Evolutionary conservation across 140 eudicot species (phyloP), one percentile per base, ranked within the genome.

Genomic region (Bidens hawaiensis): DNA sequence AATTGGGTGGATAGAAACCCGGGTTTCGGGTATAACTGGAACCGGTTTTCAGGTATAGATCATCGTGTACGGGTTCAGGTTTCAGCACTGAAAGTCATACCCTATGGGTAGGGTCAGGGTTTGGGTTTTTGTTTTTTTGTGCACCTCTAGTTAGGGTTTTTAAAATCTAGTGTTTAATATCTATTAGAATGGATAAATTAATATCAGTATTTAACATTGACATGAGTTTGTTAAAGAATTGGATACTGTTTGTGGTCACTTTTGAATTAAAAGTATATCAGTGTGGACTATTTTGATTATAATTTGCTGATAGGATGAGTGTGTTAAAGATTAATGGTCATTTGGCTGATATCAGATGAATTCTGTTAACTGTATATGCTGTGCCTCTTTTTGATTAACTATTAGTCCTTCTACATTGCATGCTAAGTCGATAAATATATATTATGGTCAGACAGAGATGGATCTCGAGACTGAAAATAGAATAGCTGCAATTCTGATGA

Each of bases 391-490:
- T 50, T 22, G 9, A 52, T 52, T 13, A 52, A 52, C 12, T 3
- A 4, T 52, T 52, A 24, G 36, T 1, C 16, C 15, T 23, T 23
- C 33, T 21, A 40, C 27, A 40, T 12, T n/a, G 26, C 13, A 23
- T 26, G 6, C 14, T 23, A 15, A 14, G 25, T 13, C 36, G 48
- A 22, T 36, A 12, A 17, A 14, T 43, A 7, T 22, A 15, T 33
- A 18, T 15, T 15, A 15, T 30, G 8, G 15, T 15, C 16, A 26
- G 5, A 16, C 28, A 27, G 43, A 71, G 77, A 88, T 88, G 94
- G 90, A 88, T 80, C 77, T 84, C 57, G 87, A 85, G 63, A 88
- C 96, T 4, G 94, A 88, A 62, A 88, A 88, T 46, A 79, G 82
- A 67, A 88, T 84, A 62, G 94, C 96, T 57, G 85, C 94, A 47